Conservation (phyloP, 768 basidiomycete genomes). For the Strobilomyces echinocephalus region DNA sequence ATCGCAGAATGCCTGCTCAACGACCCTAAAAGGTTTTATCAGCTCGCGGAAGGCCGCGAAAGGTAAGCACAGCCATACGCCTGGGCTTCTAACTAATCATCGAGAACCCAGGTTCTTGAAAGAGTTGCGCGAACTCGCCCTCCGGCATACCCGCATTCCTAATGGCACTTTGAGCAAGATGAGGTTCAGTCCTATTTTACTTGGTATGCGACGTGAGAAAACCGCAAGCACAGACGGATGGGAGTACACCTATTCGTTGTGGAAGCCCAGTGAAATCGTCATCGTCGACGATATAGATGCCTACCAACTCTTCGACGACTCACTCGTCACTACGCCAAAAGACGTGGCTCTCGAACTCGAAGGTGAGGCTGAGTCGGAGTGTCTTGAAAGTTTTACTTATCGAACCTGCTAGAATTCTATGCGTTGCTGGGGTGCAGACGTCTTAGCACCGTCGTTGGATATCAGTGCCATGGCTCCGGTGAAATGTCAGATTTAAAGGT, state of each 20-base stretch:
- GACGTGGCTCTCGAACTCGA: neutral
- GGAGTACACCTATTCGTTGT: neutral
- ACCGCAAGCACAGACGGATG: neutral
- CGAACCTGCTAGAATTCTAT: neutral
- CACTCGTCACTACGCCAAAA: neutral
- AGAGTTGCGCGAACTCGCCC: neutral
- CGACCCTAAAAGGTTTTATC: too few relatives aligned
- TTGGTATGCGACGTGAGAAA: neutral
- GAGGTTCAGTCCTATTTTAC: neutral
- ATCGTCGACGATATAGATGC: neutral
- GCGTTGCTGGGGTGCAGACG: neutral
- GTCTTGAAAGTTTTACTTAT: neutral
- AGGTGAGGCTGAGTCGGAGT: neutral
- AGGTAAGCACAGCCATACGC: neutral
- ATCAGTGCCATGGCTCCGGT: neutral
- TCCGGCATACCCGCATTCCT: neutral
- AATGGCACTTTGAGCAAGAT: neutral
- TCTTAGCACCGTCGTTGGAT: neutral
- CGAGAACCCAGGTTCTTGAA: neutral
- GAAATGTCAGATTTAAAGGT: neutral
- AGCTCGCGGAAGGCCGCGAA: neutral
- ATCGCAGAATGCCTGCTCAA: too few relatives aligned
- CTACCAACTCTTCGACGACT: neutral
- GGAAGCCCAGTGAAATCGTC: neutral
- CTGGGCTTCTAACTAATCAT: too few relatives aligned